phyloP scores from a whole-genome alignment of 108 stramenopile species.

The Thalassiosira profunda region DNA sequence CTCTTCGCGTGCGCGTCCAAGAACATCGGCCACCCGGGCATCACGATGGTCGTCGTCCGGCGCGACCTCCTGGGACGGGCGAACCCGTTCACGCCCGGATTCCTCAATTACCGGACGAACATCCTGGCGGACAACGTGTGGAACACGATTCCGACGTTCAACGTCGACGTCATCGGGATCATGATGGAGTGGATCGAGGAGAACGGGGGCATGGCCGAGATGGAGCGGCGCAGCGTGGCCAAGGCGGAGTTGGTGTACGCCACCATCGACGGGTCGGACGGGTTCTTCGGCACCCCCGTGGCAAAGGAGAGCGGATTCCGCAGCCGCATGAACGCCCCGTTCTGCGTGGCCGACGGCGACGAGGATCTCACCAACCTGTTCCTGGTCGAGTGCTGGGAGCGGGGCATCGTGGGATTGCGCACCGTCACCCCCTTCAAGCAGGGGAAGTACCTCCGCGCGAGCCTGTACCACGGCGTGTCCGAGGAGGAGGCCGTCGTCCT shows the following conservation, averaged over 20 bases:
- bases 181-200: constrained; percentile 50
- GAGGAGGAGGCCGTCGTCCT: constrained; percentile 27
- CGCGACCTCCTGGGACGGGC: constrained; percentile 35
- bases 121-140: constrained; percentile 44
- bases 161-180: constrained; percentile 47
- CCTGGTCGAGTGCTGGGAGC: constrained; percentile 43
- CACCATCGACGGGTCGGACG: constrained; percentile 38
- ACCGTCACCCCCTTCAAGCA: constrained; percentile 44
- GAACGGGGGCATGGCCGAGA: constrained; percentile 31
- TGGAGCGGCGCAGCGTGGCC: constrained; percentile 28
- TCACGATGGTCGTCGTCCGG: constrained; percentile 43
- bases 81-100: constrained; percentile 29
- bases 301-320: constrained; percentile 8
- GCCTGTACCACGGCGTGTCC: constrained; percentile 50
- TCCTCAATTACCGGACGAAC: constrained; percentile 37
- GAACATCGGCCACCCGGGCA: constrained; percentile 55
- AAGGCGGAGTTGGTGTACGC: constrained; percentile 36
- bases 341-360: constrained; percentile 30
- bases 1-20: constrained; percentile 59
- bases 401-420: constrained; percentile 42
- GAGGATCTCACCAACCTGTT: constrained; percentile 35
- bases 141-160: constrained; percentile 54
- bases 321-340: constrained; percentile 49
- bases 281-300: constrained; percentile 38
- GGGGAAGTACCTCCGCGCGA: constrained; percentile 39